phyloP scores from a whole-genome alignment of 192 early-diverging fungal genomes.

The Entomortierella parvispora region DNA sequence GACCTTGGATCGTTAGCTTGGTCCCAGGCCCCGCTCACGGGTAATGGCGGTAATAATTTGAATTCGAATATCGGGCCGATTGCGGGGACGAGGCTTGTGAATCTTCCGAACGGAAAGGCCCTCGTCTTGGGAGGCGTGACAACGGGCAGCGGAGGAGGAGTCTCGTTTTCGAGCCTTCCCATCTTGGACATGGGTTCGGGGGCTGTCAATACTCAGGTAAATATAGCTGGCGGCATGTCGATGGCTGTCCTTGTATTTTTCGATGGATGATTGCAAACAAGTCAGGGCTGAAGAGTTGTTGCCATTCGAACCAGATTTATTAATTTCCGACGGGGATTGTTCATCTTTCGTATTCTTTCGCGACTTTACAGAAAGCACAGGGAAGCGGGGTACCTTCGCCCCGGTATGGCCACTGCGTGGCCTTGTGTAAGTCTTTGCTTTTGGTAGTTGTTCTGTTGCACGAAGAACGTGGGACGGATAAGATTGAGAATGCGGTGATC shows the following conservation, averaged over 20 bases:
- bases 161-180: conserved; percentile 16
- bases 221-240: not conserved
- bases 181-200: conserved; percentile 32
- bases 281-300: too few species aligned
- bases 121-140: conserved; percentile 30
- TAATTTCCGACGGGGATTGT: not conserved
- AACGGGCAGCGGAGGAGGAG: not conserved
- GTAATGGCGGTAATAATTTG: conserved; percentile 17
- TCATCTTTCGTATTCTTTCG: not conserved
- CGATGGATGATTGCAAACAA: not conserved
- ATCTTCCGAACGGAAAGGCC: conserved; percentile 13
- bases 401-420: conserved; percentile 40
- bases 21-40: conserved; percentile 8
- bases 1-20: conserved; percentile 8
- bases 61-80: conserved; percentile 24
- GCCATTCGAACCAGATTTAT: too few species aligned
- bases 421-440: conserved; percentile 22
- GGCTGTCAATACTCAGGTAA: conserved; percentile 26
- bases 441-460: not conserved
- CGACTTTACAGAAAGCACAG: conserved; percentile 29
- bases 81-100: conserved; percentile 23
- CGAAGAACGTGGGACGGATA: not conserved
- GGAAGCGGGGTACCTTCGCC: conserved; percentile 5
- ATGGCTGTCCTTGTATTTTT: not conserved
- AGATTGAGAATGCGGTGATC: not conserved